These are phyloP conservation scores for Heliamphora pulchella DNA, from an alignment of 179 eudicot genomes.

Conservation along the genomic window DNA sequence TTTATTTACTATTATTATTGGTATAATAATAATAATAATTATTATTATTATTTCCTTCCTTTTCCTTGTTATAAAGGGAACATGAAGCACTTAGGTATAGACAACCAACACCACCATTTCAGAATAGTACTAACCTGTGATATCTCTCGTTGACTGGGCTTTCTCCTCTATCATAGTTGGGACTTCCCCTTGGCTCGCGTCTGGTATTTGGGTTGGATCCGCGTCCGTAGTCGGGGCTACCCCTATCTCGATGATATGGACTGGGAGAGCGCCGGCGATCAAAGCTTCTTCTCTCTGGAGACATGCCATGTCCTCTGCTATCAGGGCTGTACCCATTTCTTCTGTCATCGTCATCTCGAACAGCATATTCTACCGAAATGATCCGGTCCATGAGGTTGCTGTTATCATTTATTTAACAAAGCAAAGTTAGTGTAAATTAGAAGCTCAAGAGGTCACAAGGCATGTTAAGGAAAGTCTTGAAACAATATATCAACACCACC, in stretches of 20 bases:
- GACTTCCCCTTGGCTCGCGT: constrained; percentile 34
- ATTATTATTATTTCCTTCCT: no score
- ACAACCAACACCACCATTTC: not conserved
- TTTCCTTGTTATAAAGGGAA: not conserved
- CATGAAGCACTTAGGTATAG: not conserved
- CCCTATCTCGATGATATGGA: constrained; percentile 41
- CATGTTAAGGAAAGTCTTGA: not conserved
- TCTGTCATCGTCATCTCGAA: constrained; percentile 51
- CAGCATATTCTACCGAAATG: constrained; percentile 67
- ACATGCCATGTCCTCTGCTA: constrained; percentile 45
- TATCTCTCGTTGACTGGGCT: constrained; percentile 45
- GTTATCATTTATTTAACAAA: constrained; percentile 9
- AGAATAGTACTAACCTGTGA: constrained; percentile 33
- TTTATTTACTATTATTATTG: no score
- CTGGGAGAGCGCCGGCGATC: constrained; percentile 44
- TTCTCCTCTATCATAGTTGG: constrained; percentile 31
- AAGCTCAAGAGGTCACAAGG: not conserved
- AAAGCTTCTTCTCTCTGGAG: constrained; percentile 34
- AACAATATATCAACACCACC: not conserved
- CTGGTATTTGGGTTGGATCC: constrained; percentile 25
- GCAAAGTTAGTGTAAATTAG: not conserved
- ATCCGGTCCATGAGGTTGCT: constrained; percentile 65
- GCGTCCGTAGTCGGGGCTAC: constrained; percentile 34
- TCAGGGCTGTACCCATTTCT: constrained; percentile 54
- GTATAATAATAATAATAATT: not conserved